A percentile compares a stretch with the other conserved stretches of the same genome.
These are phyloP conservation scores for Penicillium canescens DNA, from an alignment of 495 filamentous ascomycete species.

Conservation along the genomic window DNA sequence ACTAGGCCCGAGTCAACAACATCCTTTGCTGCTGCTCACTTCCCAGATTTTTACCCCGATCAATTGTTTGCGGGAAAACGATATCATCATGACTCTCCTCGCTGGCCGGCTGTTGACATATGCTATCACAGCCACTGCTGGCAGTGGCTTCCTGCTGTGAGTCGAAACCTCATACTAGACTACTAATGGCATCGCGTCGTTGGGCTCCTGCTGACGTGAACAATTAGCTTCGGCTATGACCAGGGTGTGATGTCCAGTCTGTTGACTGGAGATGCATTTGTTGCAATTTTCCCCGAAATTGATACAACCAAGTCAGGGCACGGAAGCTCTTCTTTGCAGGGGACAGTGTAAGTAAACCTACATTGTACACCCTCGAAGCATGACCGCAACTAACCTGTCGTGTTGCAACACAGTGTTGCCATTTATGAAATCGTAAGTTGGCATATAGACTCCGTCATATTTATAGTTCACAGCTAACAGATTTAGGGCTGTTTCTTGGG, in stretches of 20 bases:
- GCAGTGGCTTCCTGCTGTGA: slow-evolving; percentile 42
- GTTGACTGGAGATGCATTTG: slow-evolving; percentile 33
- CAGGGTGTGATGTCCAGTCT: slow-evolving; percentile 46
- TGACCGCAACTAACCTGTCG: neutral
- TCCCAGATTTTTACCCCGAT: neutral
- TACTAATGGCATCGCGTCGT: neutral
- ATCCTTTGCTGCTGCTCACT: neutral
- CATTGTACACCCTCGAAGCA: neutral
- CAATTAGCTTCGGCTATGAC: slow-evolving; percentile 41
- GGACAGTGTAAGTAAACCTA: slow-evolving; percentile 30
- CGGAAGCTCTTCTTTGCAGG: slow-evolving; percentile 36
- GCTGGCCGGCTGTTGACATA: slow-evolving; percentile 25
- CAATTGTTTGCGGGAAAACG: neutral
- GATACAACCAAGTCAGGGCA: slow-evolving; percentile 30
- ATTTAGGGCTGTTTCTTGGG: slow-evolving; percentile 57
- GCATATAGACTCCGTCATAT: neutral
- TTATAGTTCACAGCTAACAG: slow-evolving; percentile 20
- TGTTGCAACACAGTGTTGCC: slow-evolving; percentile 22
- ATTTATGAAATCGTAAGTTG: slow-evolving; percentile 38
- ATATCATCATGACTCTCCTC: slow-evolving; percentile 25
- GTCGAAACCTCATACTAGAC: neutral
- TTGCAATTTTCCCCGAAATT: slow-evolving; percentile 32
- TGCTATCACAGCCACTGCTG: slow-evolving; percentile 42
- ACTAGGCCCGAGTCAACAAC: neutral
- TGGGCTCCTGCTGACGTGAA: neutral